A percentile compares a stretch with the other conserved stretches of the same genome.
These are phyloP conservation scores for Penicillium sp. DNA, from an alignment of 2,329 filamentous ascomycete species.

Conservation along the genomic window DNA sequence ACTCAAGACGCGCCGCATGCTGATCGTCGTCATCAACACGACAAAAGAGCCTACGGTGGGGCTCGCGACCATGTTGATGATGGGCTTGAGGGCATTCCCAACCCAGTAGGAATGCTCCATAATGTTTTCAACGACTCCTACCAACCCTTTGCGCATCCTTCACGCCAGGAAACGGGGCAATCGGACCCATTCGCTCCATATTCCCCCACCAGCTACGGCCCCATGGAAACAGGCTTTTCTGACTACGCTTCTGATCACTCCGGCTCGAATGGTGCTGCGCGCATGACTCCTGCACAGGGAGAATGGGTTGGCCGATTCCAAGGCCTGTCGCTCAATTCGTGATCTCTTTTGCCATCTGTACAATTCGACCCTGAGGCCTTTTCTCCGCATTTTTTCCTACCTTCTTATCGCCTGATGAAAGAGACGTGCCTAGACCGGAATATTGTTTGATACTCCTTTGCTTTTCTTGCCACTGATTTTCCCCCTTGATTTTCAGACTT, in stretches of 20 bases:
- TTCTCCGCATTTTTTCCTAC: not conserved
- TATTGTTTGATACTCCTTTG: too few species aligned
- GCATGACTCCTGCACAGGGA: constrained; percentile 34
- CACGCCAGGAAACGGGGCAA: constrained; percentile 30
- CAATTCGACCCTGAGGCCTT: constrained; percentile 3
- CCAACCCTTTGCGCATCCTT: constrained; percentile 30
- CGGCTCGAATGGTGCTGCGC: constrained; percentile 32
- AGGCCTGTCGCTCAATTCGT: constrained; percentile 64
- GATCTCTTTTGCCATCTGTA: constrained; percentile 9
- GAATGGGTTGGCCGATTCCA: constrained; percentile 64
- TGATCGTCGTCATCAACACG: constrained; percentile 41
- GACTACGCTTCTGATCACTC: constrained; percentile 27
- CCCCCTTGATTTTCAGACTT: too few species aligned
- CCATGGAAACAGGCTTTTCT: constrained; percentile 34
- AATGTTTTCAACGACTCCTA: constrained; percentile 36
- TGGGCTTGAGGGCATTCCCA: constrained; percentile 26
- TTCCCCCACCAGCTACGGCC: constrained; percentile 30
- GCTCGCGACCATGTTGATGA: constrained; percentile 28
- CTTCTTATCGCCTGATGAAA: not conserved
- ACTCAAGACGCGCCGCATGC: constrained; percentile 32
- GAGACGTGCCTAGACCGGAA: not conserved
- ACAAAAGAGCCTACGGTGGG: constrained; percentile 30
- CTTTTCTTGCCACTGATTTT: too few species aligned
- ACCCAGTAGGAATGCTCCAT: constrained; percentile 28
- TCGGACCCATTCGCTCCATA: constrained; percentile 37